Conservation (phyloP, 805 yeast genomes). For the Yarrowia keelungensis region DNA sequence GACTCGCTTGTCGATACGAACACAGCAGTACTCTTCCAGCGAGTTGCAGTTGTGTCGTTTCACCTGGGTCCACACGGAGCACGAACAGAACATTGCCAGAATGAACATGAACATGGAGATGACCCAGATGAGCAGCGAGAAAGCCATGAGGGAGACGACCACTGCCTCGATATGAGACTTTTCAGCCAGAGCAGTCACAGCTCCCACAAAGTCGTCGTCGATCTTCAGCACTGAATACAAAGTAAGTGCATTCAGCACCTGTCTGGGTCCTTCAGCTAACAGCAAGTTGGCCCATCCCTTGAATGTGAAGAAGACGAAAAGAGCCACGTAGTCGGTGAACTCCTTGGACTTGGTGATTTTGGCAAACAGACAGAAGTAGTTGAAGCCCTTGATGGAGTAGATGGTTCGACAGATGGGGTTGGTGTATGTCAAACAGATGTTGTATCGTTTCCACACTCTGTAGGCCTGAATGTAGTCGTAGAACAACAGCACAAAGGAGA, state of each 20-base stretch:
- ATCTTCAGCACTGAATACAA: slow-evolving; percentile 59
- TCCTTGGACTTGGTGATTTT: slow-evolving; percentile 68
- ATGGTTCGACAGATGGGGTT: slow-evolving; percentile 66
- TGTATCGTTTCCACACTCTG: slow-evolving; percentile 62
- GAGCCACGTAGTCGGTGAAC: slow-evolving; percentile 70
- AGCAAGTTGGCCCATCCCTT: slow-evolving; percentile 68
- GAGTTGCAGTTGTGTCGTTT: slow-evolving; percentile 52
- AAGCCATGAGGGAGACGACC: slow-evolving; percentile 75
- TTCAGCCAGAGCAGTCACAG: slow-evolving; percentile 63
- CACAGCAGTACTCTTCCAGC: slow-evolving; percentile 67
- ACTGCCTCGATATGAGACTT: slow-evolving; percentile 70
- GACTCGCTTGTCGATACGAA: slow-evolving; percentile 64
- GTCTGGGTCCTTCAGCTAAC: slow-evolving; percentile 87
- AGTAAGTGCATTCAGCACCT: slow-evolving; percentile 80
- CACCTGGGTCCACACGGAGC: slow-evolving; percentile 60
- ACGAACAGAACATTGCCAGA: slow-evolving; percentile 60
- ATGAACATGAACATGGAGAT: slow-evolving; percentile 65
- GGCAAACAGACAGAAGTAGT: slow-evolving; percentile 74
- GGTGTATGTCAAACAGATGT: slow-evolving; percentile 73
- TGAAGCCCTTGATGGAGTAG: slow-evolving; percentile 65
- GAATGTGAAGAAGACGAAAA: slow-evolving; percentile 68
- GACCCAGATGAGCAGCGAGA: slow-evolving; percentile 77
- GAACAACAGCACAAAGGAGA: slow-evolving; percentile 64
- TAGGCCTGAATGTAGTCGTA: slow-evolving; percentile 67
- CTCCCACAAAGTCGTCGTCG: slow-evolving; percentile 48